Evolutionary conservation across 2,329 filamentous ascomycete species (phyloP), one percentile per base, ranked within the genome.

Genomic region (Capronia americana): DNA sequence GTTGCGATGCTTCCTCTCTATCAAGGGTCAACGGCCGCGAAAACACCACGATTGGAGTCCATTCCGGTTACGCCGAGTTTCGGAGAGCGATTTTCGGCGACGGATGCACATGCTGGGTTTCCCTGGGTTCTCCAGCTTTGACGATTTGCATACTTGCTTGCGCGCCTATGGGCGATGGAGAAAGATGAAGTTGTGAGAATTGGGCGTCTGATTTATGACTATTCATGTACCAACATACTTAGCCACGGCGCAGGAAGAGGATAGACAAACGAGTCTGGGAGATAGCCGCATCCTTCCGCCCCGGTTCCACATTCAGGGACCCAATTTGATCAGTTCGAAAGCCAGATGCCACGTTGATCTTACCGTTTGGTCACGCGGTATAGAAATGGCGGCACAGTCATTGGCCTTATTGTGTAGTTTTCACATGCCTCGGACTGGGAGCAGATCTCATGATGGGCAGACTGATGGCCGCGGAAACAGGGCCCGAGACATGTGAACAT

Each of bases 341-440:
- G 17, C 4, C 38, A 44, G 17, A 44, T 44, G 38, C 6, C 38
- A 44, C 38, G 38, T n/a, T 55, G 44, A 46, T 46, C 38, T 59
- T 23, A 57, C 44, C 26, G 10, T 26, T 8, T 24, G n/a, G 28
- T 28, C 28, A 23, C 5, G 41, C 38, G 23, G 41, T 17, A n/a
- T 24, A 32, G 17, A 17, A 30, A 30, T 55, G 28, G 53, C 28
- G 12, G 17, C 17, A 55, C n/a, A 11, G n/a, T 17, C 28, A 30
- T 34, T 55, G 24, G 53, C n/a, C 7, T 55, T 17, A 32, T 7
- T 8, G 5, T 20, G 23, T 53, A 14, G 20, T 30, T 57, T 57
- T 57, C 55, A 57, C 55, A 57, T 57, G 55, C 55, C 55, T 46
- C 55, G 55, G 55, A 56, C 20, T 26, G 34, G 8, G 34, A 46